phyloP scores from a whole-genome alignment of 129 eudicot species.

The Deinandra increscens region DNA sequence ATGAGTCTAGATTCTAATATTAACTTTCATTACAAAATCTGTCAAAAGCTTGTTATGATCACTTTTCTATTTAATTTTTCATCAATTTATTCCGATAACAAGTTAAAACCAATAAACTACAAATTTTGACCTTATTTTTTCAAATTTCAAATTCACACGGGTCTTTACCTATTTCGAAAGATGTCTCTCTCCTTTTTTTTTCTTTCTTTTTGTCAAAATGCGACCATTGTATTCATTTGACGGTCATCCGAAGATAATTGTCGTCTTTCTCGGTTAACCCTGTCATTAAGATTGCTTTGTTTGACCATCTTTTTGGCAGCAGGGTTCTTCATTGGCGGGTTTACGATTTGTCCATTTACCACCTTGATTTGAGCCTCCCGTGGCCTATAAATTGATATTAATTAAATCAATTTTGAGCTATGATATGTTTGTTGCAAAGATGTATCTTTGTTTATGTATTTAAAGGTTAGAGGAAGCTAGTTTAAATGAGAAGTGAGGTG shows the following conservation, averaged over 20 bases:
- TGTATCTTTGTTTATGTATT: no score
- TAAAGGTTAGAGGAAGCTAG: no score
- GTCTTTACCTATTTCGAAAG: constrained; percentile 21
- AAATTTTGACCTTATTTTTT: constrained; percentile 24
- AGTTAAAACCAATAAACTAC: constrained; percentile 10
- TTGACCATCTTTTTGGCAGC: constrained; percentile 1
- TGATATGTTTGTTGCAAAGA: no score
- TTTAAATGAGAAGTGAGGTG: no score
- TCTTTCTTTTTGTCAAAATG: constrained; percentile 1
- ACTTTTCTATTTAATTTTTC: no score
- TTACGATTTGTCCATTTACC: background rate
- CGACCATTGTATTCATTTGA: background rate
- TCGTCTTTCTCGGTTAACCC: constrained; percentile 20
- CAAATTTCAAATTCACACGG: constrained; percentile 33
- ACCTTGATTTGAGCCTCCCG: background rate
- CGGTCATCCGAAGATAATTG: constrained; percentile 9
- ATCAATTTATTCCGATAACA: no score
- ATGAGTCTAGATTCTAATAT: no score
- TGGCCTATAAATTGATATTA: no score
- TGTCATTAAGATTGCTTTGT: background rate
- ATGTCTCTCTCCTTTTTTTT: background rate
- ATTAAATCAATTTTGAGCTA: no score
- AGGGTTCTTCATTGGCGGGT: background rate
- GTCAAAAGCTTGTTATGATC: no score
- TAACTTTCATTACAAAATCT: no score